These are phyloP conservation scores for Penicillium odoratum DNA, from an alignment of 495 filamentous ascomycete species.

Conservation along the genomic window DNA sequence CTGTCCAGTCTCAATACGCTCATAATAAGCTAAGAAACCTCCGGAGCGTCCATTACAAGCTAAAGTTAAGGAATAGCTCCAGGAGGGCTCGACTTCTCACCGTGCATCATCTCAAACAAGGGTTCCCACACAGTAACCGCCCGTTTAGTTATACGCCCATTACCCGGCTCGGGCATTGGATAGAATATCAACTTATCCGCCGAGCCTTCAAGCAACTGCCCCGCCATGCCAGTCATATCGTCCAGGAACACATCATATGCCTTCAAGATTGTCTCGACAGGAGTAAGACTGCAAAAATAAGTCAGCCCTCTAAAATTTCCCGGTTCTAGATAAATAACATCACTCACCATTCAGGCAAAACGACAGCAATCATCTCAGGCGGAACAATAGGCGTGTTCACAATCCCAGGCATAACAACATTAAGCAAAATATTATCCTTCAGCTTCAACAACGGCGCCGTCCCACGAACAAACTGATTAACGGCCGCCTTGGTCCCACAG, in stretches of 20 bases:
- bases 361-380: slow-evolving; percentile 27
- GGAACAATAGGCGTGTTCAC: slow-evolving; percentile 32
- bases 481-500: slow-evolving; percentile 31
- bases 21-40: no score
- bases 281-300: slow-evolving; percentile 20
- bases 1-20: no score
- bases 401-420: slow-evolving; percentile 32
- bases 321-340: no score
- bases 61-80: slow-evolving; percentile 22
- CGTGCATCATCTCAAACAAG: slow-evolving; percentile 30
- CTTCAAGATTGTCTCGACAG: slow-evolving; percentile 25
- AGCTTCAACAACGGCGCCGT: slow-evolving; percentile 28
- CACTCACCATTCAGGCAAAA: slow-evolving; percentile 29
- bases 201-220: slow-evolving; percentile 30
- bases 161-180: slow-evolving; percentile 22
- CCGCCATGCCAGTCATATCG: slow-evolving; percentile 29
- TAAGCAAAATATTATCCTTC: slow-evolving; percentile 32
- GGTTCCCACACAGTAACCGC: slow-evolving; percentile 35
- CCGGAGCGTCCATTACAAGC: not conserved
- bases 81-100: slow-evolving; percentile 25
- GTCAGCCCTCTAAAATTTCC: not conserved
- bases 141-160: slow-evolving; percentile 28
- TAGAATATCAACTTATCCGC: slow-evolving; percentile 28
- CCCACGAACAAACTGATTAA: slow-evolving; percentile 30
- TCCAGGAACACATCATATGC: slow-evolving; percentile 28